Base-by-base conservation (phyloP, 2,329 filamentous ascomycete genomes). In the Teratosphaeriaceae sp. region DNA sequence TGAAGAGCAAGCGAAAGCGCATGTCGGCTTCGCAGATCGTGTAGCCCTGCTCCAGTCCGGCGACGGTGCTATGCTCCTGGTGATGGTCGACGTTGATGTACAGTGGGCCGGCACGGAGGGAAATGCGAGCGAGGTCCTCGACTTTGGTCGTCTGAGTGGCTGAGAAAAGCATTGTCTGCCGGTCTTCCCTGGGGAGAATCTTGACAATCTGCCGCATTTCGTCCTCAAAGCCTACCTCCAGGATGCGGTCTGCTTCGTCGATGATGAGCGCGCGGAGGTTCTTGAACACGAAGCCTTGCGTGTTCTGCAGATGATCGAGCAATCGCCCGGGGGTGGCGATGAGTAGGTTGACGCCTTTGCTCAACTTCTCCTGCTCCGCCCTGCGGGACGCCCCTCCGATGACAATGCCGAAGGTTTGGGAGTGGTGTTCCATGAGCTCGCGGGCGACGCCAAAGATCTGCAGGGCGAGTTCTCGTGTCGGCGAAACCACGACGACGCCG, bases 101-200 rank as follows among this genome's bases (percentile, higher is more conserved):
- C 11, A 98, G 72, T 1, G 92, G 92, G 2, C 90, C 89, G 1
- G 88, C 84, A 26, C 88, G 80, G 37, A 98, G 75, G 3, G 92
- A 98, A 61, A 98, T 94, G 50, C 92, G 78, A 1, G 92, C 92
- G 42, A 98, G 75, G 66, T 98, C 92, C 68, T 97, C 90, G 54
- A 98, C 92, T 70, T 98, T 97, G 43, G 90, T 97, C 2, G 92
- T 98, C 67, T 97, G 92, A 3, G 92, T 98, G 12, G 92, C 92
- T 12, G 88, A 96, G 74, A 98, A 98, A n/a, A 98, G 78, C 83
- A 94, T 92, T 0, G 89, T 96, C 67, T 97, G 90, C 47, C 92
- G 75, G 53, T 89, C 80, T 45, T 94, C 82, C 54, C 84, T 84
- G 36, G 89, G 87, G 15, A 97, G 71, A 43, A 97, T 92, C 74